These are phyloP conservation scores for Rhytidhysteron rufulum DNA, from an alignment of 2,329 filamentous ascomycete species.

Conservation along the genomic window DNA sequence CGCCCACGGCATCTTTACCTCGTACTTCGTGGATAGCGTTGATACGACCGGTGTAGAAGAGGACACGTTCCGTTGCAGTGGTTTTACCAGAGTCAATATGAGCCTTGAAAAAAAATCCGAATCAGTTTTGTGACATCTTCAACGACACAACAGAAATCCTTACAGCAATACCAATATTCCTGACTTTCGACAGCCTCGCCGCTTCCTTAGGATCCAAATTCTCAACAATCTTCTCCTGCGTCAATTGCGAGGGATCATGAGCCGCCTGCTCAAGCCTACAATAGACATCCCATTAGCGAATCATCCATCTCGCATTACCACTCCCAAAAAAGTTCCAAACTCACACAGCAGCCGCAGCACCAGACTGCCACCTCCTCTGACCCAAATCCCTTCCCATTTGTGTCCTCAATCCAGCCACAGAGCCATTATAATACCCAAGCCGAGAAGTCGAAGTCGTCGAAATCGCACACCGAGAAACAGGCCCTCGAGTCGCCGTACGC, in stretches of 20 bases:
- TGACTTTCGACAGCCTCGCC: conserved; percentile 71
- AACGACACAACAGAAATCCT: conserved; percentile 16
- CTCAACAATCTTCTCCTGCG: conserved; percentile 66
- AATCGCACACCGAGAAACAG: conserved; percentile 25
- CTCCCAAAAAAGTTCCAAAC: conserved; percentile 17
- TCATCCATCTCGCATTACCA: background rate
- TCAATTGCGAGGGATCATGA: conserved; percentile 53
- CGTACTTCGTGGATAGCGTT: conserved; percentile 96
- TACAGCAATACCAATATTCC: conserved; percentile 98
- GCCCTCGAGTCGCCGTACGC: conserved; percentile 17
- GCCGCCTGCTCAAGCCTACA: conserved; percentile 51
- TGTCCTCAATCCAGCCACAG: conserved; percentile 28
- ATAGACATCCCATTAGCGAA: background rate
- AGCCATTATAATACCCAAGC: conserved; percentile 23
- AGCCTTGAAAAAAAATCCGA: conserved; percentile 52
- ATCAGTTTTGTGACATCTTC: background rate
- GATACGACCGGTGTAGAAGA: conserved; percentile 97
- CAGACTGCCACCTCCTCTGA: conserved; percentile 34
- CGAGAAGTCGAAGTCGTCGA: conserved; percentile 29
- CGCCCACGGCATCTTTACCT: conserved; percentile 88
- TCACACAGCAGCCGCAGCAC: conserved; percentile 34
- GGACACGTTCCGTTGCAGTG: conserved; percentile 89
- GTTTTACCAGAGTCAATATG: conserved; percentile 99
- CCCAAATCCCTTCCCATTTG: conserved; percentile 14
- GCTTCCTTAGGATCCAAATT: conserved; percentile 79